Base-by-base conservation (phyloP, 2,329 filamentous ascomycete genomes). In the Pyricularia pennisetigena region DNA sequence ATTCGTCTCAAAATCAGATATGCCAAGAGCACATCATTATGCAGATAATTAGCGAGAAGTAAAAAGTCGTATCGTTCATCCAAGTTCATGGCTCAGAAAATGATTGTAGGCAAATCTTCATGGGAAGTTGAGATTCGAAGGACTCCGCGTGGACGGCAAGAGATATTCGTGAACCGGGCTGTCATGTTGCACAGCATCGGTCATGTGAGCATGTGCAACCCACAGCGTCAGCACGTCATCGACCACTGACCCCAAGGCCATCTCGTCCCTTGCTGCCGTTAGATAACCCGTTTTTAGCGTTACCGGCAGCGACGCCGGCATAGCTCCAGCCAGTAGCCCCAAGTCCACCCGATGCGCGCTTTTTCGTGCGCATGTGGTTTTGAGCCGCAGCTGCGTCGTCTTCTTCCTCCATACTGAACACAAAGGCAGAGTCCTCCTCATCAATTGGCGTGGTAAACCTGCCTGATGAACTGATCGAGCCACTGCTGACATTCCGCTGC, bases 331-430 rank as follows among this genome's bases (percentile, higher is more conserved):
- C 72, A 73, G 75, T 77, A 26, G 71, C 65, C 26, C 71, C 66
- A 30, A 69, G 57, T 41, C 68, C 63, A 32, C 57, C 66, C 0
- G 70, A 71, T 2, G 65, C 69, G 3, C 68, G 68, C 59, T 70
- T 71, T 49, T 70, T 54, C 26, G 49, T 59, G 65, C 65, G 49
- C 65, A 54, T 66, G 49, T 67, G 65, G 54, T 24, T 62, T 14
- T 62, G 54, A n/a, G 32, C 76, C 54, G 82, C 78, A 26, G 41
- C 41, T 49, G 82, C 78, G 35, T 87, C 85, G 26, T 85, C 84
- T 29, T 86, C 85, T 68, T 87, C 85, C 71, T 89, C 87, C 86
- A 89, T 89, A 73, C 80, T 85, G 74, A 89, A 89, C 16, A 89
- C 84, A 71, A 89, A 88, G 29, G 86, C 83, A 4, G 85, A 81